Base-by-base conservation (phyloP, 129 eudicot species). In the Calendula officinalis region DNA sequence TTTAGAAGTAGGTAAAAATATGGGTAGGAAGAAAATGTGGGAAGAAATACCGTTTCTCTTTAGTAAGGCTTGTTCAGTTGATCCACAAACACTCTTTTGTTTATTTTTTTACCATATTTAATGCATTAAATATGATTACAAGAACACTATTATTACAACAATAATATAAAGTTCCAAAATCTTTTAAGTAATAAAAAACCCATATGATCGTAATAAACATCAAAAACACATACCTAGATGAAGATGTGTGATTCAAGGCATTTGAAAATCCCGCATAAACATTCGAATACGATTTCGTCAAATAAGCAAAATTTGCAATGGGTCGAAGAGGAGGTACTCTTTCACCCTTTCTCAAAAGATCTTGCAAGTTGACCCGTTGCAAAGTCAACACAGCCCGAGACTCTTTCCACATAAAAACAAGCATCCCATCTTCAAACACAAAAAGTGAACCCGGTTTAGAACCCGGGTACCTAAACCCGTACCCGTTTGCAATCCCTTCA, bases 381-480 rank as follows among this genome's bases (percentile, higher is more conserved):
- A 90, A 68, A 34, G 95, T 87, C 80, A 90, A 78, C 45, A 84
- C 87, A 42, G 85, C 84, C 73, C 82, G 69, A 33, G 97, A 82
- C 52, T 90, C 97, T 67, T 87, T 90, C 97, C 97, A 90, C 60
- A 84, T 58, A 46, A 90, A 90, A 67, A 88, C 97, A 66, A 90
- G 95, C 73, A 86, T 67, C 60, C 79, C 91, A 41, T 85, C 82
- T 48, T 76, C 74, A 66, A 80, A 81, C 17, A 75, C 95, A 82
- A 68, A 90, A 32, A 90, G 76, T 2, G 97, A 81, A 35, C 97
- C 97, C 6, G 97, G 97, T 68, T 87, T 90, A 32, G 92, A 87
- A 10, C 97, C 97, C 5, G 97, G 97, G 76, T 90, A 90, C 62
- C 97, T 80, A 62, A 90, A 90, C 37, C 97, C 97, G 74, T 90